These are phyloP conservation scores for Sphagnurus paluster DNA, from an alignment of 1,284 basidiomycete genomes.

Conservation along the genomic window DNA sequence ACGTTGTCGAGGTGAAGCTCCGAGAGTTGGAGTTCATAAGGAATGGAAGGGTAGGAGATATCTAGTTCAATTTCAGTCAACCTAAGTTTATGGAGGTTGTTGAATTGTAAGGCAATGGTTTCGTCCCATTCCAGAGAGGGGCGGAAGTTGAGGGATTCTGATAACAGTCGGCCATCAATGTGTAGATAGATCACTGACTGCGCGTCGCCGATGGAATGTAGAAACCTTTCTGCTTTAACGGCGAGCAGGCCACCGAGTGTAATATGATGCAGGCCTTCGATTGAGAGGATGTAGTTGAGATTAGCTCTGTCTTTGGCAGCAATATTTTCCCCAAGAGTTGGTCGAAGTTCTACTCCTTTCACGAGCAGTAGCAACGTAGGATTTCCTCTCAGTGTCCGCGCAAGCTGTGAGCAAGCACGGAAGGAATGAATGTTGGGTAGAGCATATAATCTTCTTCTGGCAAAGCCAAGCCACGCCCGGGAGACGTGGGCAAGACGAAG, in stretches of 20 bases:
- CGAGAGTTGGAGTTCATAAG: conserved; percentile 34
- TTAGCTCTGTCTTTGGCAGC: conserved; percentile 21
- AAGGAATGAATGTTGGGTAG: conserved; percentile 43
- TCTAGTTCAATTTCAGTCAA: conserved; percentile 46
- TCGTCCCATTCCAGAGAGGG: conserved; percentile 45
- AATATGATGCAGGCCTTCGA: conserved; percentile 40
- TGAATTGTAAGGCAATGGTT: conserved; percentile 35
- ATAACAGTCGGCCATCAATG: conserved; percentile 41
- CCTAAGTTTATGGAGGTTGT: conserved; percentile 35
- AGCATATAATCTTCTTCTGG: conserved; percentile 46
- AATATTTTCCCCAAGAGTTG: conserved; percentile 20
- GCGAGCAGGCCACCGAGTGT: conserved; percentile 49
- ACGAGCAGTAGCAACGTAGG: conserved; percentile 37
- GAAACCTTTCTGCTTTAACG: conserved; percentile 45
- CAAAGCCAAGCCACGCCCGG: conserved; percentile 43
- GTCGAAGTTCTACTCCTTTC: conserved; percentile 42
- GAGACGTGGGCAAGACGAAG: conserved; percentile 47
- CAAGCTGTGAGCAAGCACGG: conserved; percentile 40
- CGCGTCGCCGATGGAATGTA: conserved; percentile 40
- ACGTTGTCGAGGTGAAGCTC: conserved; percentile 46
- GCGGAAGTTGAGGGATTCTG: conserved; percentile 20
- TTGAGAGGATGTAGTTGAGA: conserved; percentile 41
- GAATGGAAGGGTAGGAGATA: conserved; percentile 35
- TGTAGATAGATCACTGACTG: conserved; percentile 42
- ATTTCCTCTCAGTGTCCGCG: conserved; percentile 40